Base-by-base conservation (phyloP, 805 yeast genomes). In the Pichia gijzeniarum region DNA sequence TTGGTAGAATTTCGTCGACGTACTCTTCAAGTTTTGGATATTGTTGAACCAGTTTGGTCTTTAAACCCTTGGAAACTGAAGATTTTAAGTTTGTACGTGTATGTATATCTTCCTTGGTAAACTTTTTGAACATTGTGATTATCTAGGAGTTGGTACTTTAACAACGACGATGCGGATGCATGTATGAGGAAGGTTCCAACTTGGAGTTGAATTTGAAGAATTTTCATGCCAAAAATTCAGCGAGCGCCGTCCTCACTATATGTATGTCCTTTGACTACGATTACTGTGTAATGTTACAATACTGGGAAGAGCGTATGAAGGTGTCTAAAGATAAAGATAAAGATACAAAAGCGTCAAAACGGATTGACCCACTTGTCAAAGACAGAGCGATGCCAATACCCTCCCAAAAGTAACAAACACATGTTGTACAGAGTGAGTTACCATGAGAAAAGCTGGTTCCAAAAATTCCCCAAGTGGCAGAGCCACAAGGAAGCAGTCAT, bases 81-180 rank as follows among this genome's bases (percentile, higher is more conserved):
- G 96, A 85, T 65, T 90, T 90, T 64, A 90, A 82, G 60, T 91
- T 91, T 13, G 96, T 81, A 53, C 93, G 82, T 8, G 96, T 83
- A 56, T 88, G 95, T 44, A 89, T 76, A 60, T 90, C 96, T 35
- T 88, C 96, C 53, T 78, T 82, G 27, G 87, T 75, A 68, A 89
- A 88, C 61, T 64, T 64, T 48, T 58, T 63, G 43, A 64, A 64
- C 69, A 64, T 64, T 19, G 12, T 32, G 17, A 8, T 30, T 30
- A 6, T 30, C 13, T 30, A n/a, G 16, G 33, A 30, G 33, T 30
- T 12, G 14, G 33, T 30, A 25, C 28, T 25, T 25, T 25, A n/a
- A n/a, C n/a, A n/a, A n/a, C n/a, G n/a, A n/a, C n/a, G n/a, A n/a
- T n/a, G n/a, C n/a, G n/a, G n/a, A n/a, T n/a, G n/a, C n/a, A n/a